These are phyloP conservation scores for Pyracantha coccinea DNA, from an alignment of 331 rosid species.

Conservation along the genomic window DNA sequence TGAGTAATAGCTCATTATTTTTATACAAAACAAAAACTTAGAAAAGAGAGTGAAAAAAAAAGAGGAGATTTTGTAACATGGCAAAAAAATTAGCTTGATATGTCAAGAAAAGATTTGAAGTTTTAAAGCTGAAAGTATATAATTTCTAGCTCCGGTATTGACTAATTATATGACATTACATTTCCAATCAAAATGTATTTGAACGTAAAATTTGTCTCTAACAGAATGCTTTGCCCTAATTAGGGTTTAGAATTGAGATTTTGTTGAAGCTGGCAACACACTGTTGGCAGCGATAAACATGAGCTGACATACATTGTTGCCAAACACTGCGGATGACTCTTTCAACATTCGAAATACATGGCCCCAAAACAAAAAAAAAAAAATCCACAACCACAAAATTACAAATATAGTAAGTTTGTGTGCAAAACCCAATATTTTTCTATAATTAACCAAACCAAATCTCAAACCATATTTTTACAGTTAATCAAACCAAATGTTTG, in stretches of 20 bases:
- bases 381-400: not conserved
- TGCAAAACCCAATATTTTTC: not conserved
- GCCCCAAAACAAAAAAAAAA: not conserved
- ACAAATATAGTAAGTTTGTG: not conserved
- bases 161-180: not conserved
- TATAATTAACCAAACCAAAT: conserved; percentile 1
- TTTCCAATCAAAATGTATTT: not conserved
- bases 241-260: not conserved
- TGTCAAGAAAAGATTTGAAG: no score
- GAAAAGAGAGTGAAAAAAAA: not conserved
- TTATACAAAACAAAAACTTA: no score
- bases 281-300: not conserved
- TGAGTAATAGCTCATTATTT: not conserved
- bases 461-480: not conserved
- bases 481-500: not conserved
- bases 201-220: not conserved
- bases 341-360: conserved; percentile 14
- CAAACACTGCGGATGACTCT: not conserved
- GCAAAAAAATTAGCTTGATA: not conserved
- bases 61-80: not conserved
- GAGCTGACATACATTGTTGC: not conserved
- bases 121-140: not conserved
- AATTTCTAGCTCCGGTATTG: not conserved
- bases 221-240: no score
- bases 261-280: not conserved